These are phyloP conservation scores for Fusarium pininemorale DNA, from an alignment of 2,329 filamentous ascomycete species.

Conservation along the genomic window DNA sequence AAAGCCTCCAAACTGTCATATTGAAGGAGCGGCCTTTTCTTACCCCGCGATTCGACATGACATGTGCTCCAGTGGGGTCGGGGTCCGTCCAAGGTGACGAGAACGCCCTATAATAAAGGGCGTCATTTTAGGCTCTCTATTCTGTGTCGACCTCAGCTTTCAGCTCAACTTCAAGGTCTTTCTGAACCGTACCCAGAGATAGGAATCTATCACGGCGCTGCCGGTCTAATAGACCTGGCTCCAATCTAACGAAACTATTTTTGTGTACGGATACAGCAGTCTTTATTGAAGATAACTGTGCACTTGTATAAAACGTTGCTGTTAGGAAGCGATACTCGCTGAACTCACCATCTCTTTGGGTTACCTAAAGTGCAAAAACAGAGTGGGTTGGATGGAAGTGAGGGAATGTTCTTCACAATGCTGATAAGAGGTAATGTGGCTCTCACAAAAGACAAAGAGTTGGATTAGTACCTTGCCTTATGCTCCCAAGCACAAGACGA, in stretches of 20 bases:
- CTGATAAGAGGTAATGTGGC: background rate
- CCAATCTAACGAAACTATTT: background rate
- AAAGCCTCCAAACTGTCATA: background rate
- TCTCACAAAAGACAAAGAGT: background rate
- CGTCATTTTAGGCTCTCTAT: background rate
- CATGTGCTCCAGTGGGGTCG: background rate
- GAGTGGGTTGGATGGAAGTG: background rate
- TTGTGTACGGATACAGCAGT: background rate
- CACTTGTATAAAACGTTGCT: background rate
- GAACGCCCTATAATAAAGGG: background rate
- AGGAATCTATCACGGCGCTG: background rate
- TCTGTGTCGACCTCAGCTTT: too few relatives aligned
- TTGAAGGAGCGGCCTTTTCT: conserved; percentile 26
- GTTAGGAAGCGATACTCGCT: background rate
- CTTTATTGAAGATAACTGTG: background rate
- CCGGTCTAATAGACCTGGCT: background rate
- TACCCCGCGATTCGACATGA: conserved; percentile 18
- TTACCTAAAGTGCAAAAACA: too few relatives aligned
- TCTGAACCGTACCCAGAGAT: background rate
- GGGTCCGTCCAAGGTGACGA: conserved; percentile 5
- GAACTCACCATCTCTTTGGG: background rate
- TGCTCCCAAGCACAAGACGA: background rate
- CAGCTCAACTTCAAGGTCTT: background rate
- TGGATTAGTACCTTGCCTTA: background rate
- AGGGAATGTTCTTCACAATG: background rate